Evolutionary conservation across 208 protist species (phyloP).

Genomic region (Angomonas ambiguus): DNA sequence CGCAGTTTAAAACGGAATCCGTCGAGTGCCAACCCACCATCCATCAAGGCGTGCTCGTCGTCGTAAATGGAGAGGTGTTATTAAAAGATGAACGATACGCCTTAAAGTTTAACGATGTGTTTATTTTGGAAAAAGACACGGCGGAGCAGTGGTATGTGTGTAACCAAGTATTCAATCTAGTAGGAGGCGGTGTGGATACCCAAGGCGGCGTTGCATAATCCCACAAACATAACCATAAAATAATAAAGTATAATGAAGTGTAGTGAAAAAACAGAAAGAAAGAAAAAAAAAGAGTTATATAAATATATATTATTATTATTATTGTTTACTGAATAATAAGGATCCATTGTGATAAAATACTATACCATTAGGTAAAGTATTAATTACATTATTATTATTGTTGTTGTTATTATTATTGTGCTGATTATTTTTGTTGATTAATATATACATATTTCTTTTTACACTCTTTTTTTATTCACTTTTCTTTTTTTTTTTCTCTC

Average conservation of each 20-base stretch:
- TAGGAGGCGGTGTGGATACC: constrained; percentile 68
- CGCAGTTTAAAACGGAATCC: constrained; percentile 71
- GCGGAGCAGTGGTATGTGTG: constrained; percentile 75
- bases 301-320: constrained; percentile 5
- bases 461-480: constrained; percentile 11
- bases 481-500: constrained; percentile 3
- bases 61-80: constrained; percentile 81
- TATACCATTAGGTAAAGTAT: constrained; percentile 9
- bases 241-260: neutral
- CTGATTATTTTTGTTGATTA: constrained; percentile 1
- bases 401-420: neutral
- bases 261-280: neutral
- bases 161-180: constrained; percentile 88
- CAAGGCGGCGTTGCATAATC: constrained; percentile 15
- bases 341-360: neutral
- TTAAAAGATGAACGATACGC: constrained; percentile 76
- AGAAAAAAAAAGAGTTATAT: constrained; percentile 2
- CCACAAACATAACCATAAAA: constrained; percentile 12
- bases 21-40: constrained; percentile 81
- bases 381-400: neutral
- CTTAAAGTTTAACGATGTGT: constrained; percentile 88
- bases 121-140: constrained; percentile 69
- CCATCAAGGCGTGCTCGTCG: constrained; percentile 60
- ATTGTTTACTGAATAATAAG: neutral
- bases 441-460: neutral